Conservation (phyloP, 1,284 basidiomycete species). For the Hymenochaete sp. region DNA sequence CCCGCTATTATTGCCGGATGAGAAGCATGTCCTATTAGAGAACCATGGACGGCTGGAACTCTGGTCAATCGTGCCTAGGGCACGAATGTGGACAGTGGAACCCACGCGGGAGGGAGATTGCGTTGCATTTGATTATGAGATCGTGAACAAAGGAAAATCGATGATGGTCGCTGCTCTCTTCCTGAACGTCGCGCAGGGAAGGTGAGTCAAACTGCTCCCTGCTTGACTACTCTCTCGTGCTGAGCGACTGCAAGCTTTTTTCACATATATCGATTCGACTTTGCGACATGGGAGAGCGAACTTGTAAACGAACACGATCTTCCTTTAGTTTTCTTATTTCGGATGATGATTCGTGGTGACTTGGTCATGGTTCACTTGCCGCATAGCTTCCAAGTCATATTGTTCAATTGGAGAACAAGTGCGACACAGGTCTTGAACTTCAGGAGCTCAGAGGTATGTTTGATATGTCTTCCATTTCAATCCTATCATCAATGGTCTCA, state of each 20-base stretch:
- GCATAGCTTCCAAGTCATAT: slow-evolving; percentile 4
- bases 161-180: slow-evolving; percentile 1
- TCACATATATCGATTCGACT: slow-evolving; percentile 4
- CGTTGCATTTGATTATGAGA: slow-evolving; percentile 7
- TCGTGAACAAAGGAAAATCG: not conserved
- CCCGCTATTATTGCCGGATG: not conserved
- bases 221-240: not conserved
- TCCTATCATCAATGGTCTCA: not conserved
- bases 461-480: not conserved
- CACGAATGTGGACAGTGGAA: slow-evolving; percentile 1
- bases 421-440: not conserved
- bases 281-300: not conserved
- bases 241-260: not conserved
- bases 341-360: slow-evolving; percentile 5
- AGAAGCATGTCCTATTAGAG: not conserved
- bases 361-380: slow-evolving; percentile 10
- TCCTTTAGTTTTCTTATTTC: slow-evolving; percentile 6
- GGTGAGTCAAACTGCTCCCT: not conserved
- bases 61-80: slow-evolving; percentile 2
- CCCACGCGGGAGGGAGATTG: slow-evolving; percentile 3
- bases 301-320: not conserved
- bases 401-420: slow-evolving; percentile 3
- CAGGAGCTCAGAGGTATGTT: not conserved
- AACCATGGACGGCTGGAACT: slow-evolving; percentile 7
- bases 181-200: slow-evolving; percentile 1